A percentile compares a stretch with the other conserved stretches of the same genome.
Evolutionary conservation across 2,329 filamentous ascomycete genomes (phyloP).

Genomic region (Bipolaris sorokiniana): DNA sequence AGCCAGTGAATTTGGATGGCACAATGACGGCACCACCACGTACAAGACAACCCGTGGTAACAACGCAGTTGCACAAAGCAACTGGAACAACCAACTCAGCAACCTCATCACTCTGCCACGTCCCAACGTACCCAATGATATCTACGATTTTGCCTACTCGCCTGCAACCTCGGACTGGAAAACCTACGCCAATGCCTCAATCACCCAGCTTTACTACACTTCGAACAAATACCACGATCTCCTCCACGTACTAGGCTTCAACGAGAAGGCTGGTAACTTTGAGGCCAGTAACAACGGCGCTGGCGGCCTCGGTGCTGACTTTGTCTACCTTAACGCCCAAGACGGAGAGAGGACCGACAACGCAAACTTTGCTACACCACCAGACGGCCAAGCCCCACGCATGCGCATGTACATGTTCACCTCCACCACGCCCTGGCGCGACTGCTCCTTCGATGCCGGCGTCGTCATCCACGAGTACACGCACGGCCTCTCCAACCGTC

Average conservation of each 20-base stretch:
- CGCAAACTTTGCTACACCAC: conserved; percentile 62
- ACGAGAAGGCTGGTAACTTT: conserved; percentile 65
- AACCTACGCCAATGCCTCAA: conserved; percentile 60
- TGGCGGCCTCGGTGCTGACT: conserved; percentile 60
- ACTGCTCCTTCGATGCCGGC: conserved; percentile 64
- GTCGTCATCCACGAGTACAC: conserved; percentile 62
- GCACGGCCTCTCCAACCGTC: conserved; percentile 60
- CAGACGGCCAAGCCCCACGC: conserved; percentile 50
- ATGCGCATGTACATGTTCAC: conserved; percentile 68
- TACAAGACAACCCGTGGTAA: conserved; percentile 65
- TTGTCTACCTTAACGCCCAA: conserved; percentile 63
- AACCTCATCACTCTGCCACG: conserved; percentile 59
- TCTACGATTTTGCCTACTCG: conserved; percentile 51
- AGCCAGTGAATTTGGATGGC: conserved; percentile 62
- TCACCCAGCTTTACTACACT: conserved; percentile 67
- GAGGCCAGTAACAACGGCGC: conserved; percentile 62
- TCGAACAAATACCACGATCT: conserved; percentile 66
- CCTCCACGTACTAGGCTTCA: conserved; percentile 64
- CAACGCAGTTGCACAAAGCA: conserved; percentile 63
- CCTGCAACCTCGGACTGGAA: conserved; percentile 31
- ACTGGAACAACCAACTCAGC: conserved; percentile 51
- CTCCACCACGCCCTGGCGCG: conserved; percentile 55
- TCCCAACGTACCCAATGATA: conserved; percentile 51
- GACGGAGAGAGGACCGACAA: conserved; percentile 63
- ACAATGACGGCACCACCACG: conserved; percentile 54